Percentiles rank a stretch among this genome's conserved stretches.
Evolutionary conservation across 1,284 basidiomycete genomes (phyloP).

Genomic region (Volvariella surrecta): DNA sequence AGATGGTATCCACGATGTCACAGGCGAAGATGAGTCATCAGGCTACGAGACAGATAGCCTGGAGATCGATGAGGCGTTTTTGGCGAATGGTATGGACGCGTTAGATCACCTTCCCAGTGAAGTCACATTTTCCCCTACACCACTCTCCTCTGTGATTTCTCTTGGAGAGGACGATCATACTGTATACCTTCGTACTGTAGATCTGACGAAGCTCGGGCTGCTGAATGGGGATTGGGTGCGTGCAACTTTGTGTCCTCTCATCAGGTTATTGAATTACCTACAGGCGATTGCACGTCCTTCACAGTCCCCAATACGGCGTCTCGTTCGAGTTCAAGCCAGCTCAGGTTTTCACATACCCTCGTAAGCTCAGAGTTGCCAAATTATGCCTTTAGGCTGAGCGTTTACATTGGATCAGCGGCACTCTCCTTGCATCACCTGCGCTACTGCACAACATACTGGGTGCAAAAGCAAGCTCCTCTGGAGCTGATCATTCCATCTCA

Average conservation of each 20-base stretch:
- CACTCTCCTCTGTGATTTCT: constrained; percentile 25
- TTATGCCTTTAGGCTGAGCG: no score
- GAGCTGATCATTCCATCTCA: constrained; percentile 17
- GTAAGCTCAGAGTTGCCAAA: constrained; percentile 16
- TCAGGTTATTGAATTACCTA: constrained; percentile 7
- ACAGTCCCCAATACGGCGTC: constrained; percentile 27
- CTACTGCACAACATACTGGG: constrained; percentile 44
- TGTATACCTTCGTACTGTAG: constrained; percentile 49
- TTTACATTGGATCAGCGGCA: constrained; percentile 25
- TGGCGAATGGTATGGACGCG: constrained; percentile 18
- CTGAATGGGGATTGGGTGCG: constrained; percentile 87
- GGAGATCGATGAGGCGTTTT: constrained; percentile 68
- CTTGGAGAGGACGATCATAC: constrained; percentile 33
- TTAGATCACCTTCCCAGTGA: constrained; percentile 1
- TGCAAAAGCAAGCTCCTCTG: constrained; percentile 14
- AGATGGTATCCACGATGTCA: constrained; percentile 7
- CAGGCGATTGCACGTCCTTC: constrained; percentile 27
- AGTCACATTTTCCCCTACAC: constrained; percentile 14
- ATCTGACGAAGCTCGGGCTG: constrained; percentile 67
- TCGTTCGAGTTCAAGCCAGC: constrained; percentile 50
- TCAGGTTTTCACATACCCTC: constrained; percentile 30
- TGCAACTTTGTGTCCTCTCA: constrained; percentile 5
- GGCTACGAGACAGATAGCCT: constrained; percentile 30
- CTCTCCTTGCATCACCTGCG: constrained; percentile 41
- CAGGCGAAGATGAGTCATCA: constrained; percentile 15